Evolutionary conservation across 495 filamentous ascomycete species (phyloP).

Genomic region (Penicillium soppii): DNA sequence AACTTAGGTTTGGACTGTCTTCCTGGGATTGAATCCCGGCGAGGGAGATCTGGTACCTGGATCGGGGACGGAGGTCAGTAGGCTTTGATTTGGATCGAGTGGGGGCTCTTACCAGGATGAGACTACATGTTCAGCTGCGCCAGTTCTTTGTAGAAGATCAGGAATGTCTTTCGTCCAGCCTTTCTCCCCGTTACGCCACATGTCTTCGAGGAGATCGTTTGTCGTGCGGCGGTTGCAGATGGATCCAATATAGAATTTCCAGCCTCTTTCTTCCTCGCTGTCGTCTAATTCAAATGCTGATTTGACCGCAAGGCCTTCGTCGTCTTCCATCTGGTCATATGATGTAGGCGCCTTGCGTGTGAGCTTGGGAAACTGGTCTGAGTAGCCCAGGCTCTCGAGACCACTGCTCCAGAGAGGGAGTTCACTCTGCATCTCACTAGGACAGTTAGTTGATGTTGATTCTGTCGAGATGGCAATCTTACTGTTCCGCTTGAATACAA

Average conservation of each 20-base stretch:
- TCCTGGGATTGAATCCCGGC: conserved; percentile 4
- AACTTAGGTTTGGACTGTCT: conserved; percentile 17
- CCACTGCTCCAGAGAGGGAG: conserved; percentile 29
- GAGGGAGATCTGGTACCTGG: conserved; percentile 20
- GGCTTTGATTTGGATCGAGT: neutral
- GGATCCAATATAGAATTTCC: conserved; percentile 27
- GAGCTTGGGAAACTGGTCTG: conserved; percentile 20
- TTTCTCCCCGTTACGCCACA: conserved; percentile 25
- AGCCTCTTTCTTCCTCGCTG: conserved; percentile 23
- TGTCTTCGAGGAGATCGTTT: conserved; percentile 25
- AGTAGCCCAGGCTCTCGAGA: conserved; percentile 22
- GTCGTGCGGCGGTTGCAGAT: conserved; percentile 28
- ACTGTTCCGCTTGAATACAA: conserved; percentile 31
- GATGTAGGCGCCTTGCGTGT: conserved; percentile 10
- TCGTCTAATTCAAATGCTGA: conserved; percentile 4
- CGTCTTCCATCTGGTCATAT: conserved; percentile 16
- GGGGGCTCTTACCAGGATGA: conserved; percentile 15
- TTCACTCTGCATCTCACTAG: conserved; percentile 26
- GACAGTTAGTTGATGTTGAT: neutral
- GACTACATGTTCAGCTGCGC: conserved; percentile 17
- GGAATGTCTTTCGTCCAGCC: conserved; percentile 20
- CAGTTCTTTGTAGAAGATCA: conserved; percentile 11
- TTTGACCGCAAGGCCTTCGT: neutral
- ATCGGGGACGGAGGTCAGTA: neutral
- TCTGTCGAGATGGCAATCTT: neutral